These are phyloP conservation scores for Gossypium trilobum DNA, from an alignment of 441 rosid species.

Conservation along the genomic window DNA sequence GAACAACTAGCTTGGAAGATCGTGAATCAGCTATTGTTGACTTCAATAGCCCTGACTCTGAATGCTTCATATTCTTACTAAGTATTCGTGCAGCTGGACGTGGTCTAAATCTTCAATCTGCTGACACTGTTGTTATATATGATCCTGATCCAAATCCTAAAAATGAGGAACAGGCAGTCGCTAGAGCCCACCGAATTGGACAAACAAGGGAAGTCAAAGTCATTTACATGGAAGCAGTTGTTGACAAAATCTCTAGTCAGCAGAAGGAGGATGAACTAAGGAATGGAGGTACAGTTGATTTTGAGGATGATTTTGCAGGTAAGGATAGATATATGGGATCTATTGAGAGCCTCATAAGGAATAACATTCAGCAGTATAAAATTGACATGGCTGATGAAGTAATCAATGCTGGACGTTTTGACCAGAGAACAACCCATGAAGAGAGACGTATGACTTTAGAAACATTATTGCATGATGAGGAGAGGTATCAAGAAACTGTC, in stretches of 20 bases:
- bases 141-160: constrained; percentile 99
- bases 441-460: constrained; percentile 96
- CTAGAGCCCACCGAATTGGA: constrained; percentile 99
- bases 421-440: constrained; percentile 99
- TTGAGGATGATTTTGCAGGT: constrained; percentile 96
- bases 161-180: constrained; percentile 99
- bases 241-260: constrained; percentile 78
- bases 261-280: constrained; percentile 92
- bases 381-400: constrained; percentile 99
- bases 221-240: constrained; percentile 99
- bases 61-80: constrained; percentile 89
- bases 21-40: constrained; percentile 99
- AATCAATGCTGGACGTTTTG: constrained; percentile 99
- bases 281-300: constrained; percentile 72
- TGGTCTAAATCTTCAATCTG: constrained; percentile 98
- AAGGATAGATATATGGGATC: constrained; percentile 97
- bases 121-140: constrained; percentile 94
- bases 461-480: constrained; percentile 95
- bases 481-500: constrained; percentile 91
- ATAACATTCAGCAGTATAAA: constrained; percentile 97
- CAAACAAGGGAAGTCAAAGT: constrained; percentile 96
- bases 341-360: constrained; percentile 96
- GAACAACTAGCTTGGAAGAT: constrained; percentile 98
- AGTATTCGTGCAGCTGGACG: constrained; percentile 99
- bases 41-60: constrained; percentile 78